Percentiles rank a stretch among this genome's conserved stretches.
phyloP scores from a whole-genome alignment of 352 stramenopile species.

The Paralagenidium karlingii region DNA sequence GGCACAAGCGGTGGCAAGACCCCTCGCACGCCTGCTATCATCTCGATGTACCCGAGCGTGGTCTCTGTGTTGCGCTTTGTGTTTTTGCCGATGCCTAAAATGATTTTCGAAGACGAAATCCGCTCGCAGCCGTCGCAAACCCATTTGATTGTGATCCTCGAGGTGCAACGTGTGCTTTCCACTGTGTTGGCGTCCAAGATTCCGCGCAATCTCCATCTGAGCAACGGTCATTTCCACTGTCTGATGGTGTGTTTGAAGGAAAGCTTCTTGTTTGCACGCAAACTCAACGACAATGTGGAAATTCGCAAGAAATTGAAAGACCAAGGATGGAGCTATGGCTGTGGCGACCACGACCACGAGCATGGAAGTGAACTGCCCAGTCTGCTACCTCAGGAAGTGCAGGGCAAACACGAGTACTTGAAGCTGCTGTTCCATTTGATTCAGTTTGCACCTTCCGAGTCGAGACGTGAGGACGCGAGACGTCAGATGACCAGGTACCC shows the following conservation, averaged over 20 bases:
- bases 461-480: conserved; percentile 44
- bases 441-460: conserved; percentile 14
- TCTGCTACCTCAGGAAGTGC: conserved; percentile 57
- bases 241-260: conserved; percentile 44
- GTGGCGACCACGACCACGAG: conserved; percentile 15
- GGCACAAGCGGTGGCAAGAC: conserved; percentile 10
- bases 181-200: conserved; percentile 46
- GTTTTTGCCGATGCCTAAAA: conserved; percentile 31
- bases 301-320: conserved; percentile 31
- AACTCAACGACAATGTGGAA: conserved; percentile 53
- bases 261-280: conserved; percentile 55
- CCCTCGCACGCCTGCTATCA: conserved; percentile 32
- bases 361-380: conserved; percentile 33
- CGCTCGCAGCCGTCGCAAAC: conserved; percentile 43
- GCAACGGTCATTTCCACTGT: conserved; percentile 32
- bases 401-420: conserved; percentile 64
- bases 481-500: conserved; percentile 59
- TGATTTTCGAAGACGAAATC: conserved; percentile 42
- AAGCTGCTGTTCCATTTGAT: conserved; percentile 52
- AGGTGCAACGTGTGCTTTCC: conserved; percentile 46
- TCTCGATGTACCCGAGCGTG: conserved; percentile 60
- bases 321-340: conserved; percentile 26
- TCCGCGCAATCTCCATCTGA: conserved; percentile 28
- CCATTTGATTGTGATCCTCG: conserved; percentile 53
- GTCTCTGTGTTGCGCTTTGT: conserved; percentile 32